A percentile compares a stretch with the other conserved stretches of the same genome.
Conservation (phyloP, 1,284 basidiomycete genomes). For the Xerocomus amazonicus region DNA sequence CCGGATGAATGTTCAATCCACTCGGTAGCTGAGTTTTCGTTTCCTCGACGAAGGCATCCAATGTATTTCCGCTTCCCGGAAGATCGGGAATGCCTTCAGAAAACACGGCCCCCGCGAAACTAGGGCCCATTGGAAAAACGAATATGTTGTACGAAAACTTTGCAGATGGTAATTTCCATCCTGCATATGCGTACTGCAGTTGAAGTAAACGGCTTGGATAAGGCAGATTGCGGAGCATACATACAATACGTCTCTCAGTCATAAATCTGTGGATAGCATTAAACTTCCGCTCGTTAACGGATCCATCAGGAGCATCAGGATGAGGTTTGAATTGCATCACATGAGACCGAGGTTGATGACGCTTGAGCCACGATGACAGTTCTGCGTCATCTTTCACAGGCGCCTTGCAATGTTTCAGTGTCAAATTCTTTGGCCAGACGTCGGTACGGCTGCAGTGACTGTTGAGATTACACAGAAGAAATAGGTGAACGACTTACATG, state of each 20-base stretch:
- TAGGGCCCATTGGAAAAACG: conserved; percentile 42
- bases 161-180: conserved; percentile 50
- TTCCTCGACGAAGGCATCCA: conserved; percentile 23
- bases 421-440: conserved; percentile 52
- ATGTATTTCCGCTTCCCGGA: conserved; percentile 25
- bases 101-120: conserved; percentile 52
- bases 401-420: conserved; percentile 43
- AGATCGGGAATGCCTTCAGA: conserved; percentile 57
- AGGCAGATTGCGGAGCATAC: conserved; percentile 19
- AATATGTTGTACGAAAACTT: conserved; percentile 46
- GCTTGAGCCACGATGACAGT: conserved; percentile 50
- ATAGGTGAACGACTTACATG: conserved; percentile 29
- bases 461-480: conserved; percentile 3
- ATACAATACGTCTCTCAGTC: conserved; percentile 40
- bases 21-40: conserved; percentile 1
- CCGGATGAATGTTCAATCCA: conserved; percentile 10
- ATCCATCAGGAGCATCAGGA: conserved; percentile 25
- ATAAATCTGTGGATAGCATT: conserved; percentile 41
- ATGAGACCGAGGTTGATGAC: conserved; percentile 29
- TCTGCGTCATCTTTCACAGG: conserved; percentile 38
- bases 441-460: conserved; percentile 40
- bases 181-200: conserved; percentile 51
- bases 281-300: conserved; percentile 41
- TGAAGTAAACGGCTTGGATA: conserved; percentile 10
- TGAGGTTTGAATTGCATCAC: conserved; percentile 35